phyloP scores from a whole-genome alignment of 176 grass and related monocot genomes.

The Aegilops sharonensis region DNA sequence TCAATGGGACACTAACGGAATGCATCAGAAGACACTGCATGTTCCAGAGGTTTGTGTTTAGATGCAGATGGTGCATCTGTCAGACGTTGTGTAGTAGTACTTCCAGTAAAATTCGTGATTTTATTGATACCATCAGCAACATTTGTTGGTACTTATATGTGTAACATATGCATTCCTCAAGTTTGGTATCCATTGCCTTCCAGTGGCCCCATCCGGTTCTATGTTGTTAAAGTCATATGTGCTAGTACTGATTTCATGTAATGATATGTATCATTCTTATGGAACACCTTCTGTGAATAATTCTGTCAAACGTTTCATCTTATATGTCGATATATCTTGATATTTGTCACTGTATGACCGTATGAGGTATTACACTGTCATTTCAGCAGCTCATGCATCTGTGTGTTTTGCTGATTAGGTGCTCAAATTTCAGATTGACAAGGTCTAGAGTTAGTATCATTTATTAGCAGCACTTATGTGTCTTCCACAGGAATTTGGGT shows the following conservation, averaged over 20 bases:
- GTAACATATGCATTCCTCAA: no score
- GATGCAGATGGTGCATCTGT: not conserved
- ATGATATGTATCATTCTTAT: not conserved
- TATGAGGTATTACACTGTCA: no score
- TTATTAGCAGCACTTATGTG: no score
- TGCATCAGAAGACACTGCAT: conserved; percentile 6
- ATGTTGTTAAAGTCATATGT: not conserved
- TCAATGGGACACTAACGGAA: not conserved
- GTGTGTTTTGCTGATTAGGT: no score
- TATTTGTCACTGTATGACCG: not conserved
- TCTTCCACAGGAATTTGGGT: no score
- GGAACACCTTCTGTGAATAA: not conserved
- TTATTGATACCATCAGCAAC: not conserved
- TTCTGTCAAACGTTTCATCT: not conserved
- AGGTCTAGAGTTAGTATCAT: no score
- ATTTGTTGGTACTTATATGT: no score
- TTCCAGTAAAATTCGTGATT: not conserved
- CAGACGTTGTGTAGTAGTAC: not conserved
- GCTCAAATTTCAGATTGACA: no score
- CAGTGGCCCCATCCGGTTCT: no score
- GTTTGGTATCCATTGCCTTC: no score
- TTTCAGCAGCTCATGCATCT: no score
- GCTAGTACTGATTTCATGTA: not conserved
- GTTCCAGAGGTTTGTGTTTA: conserved; percentile 1
- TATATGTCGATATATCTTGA: not conserved